Evolutionary conservation across 768 basidiomycete species (phyloP).

Genomic region (Psilocybe subaeruginosa): DNA sequence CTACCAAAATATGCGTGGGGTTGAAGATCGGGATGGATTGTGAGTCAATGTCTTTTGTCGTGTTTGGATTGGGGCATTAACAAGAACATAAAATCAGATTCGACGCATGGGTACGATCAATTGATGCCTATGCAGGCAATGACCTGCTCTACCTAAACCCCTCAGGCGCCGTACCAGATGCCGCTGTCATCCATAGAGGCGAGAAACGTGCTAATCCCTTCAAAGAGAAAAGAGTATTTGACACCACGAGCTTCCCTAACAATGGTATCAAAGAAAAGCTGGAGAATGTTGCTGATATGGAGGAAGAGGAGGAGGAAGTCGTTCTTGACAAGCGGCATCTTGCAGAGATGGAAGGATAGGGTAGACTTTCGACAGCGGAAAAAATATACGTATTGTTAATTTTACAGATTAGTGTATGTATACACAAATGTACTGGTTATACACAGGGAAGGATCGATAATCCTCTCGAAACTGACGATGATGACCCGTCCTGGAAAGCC

Average conservation of each 20-base stretch:
- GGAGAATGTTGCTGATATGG: conserved; percentile 43
- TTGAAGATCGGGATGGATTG: conserved; percentile 81
- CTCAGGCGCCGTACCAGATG: conserved; percentile 74
- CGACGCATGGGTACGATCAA: conserved; percentile 80
- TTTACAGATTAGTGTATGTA: conserved; percentile 17
- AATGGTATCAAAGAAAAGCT: conserved; percentile 32
- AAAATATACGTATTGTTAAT: background rate
- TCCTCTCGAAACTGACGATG: background rate
- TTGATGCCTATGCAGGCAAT: conserved; percentile 76
- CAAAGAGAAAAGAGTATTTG: conserved; percentile 69
- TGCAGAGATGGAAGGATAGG: conserved; percentile 57
- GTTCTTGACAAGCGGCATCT: conserved; percentile 42
- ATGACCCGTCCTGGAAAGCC: background rate
- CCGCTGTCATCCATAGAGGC: conserved; percentile 66
- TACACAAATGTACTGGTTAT: conserved; percentile 1
- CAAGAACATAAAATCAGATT: conserved; percentile 48
- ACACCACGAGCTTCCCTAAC: conserved; percentile 56
- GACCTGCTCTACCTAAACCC: conserved; percentile 82
- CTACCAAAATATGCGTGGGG: conserved; percentile 82
- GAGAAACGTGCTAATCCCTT: conserved; percentile 63
- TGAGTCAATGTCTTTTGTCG: conserved; percentile 37
- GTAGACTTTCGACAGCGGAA: background rate
- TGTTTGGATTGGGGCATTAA: too few relatives aligned
- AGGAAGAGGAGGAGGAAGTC: conserved; percentile 42
- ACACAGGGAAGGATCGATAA: background rate